These are phyloP conservation scores for Podospora anserina DNA, from an alignment of 495 filamentous ascomycete genomes.

Conservation along the genomic window DNA sequence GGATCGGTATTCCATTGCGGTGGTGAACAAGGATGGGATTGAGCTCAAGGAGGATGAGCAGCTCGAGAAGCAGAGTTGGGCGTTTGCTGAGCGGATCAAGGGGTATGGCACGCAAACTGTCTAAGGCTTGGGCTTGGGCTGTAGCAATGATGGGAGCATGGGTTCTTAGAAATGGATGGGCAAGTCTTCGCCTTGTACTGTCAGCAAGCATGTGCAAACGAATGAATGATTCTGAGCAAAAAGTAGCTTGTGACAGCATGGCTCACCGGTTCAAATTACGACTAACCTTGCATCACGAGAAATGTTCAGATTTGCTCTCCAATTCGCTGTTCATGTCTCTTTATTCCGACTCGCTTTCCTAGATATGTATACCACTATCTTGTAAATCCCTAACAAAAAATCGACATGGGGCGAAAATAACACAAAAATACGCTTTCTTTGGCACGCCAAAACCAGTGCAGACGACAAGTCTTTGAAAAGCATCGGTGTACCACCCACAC, in stretches of 20 bases:
- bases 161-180: background rate
- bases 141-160: background rate
- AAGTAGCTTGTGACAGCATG: too few relatives aligned
- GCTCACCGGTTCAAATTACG: background rate
- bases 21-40: constrained; percentile 80
- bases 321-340: background rate
- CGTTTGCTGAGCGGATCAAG: constrained; percentile 82
- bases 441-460: constrained; percentile 8
- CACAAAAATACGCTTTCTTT: constrained; percentile 2
- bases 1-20: constrained; percentile 85
- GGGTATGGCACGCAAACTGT: constrained; percentile 53
- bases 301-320: background rate
- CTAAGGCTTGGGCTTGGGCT: constrained; percentile 26
- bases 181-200: too few relatives aligned
- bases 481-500: background rate
- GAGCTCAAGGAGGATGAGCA: constrained; percentile 77
- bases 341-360: background rate
- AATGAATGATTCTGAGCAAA: background rate
- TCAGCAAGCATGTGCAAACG: background rate
- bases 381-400: background rate
- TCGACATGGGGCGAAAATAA: background rate
- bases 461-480: background rate
- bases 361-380: background rate
- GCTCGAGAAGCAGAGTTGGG: constrained; percentile 84
- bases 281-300: background rate